Percentiles rank a stretch among this genome's conserved stretches.
phyloP scores from a whole-genome alignment of 2,329 filamentous ascomycete species.

The Aspergillus felis region DNA sequence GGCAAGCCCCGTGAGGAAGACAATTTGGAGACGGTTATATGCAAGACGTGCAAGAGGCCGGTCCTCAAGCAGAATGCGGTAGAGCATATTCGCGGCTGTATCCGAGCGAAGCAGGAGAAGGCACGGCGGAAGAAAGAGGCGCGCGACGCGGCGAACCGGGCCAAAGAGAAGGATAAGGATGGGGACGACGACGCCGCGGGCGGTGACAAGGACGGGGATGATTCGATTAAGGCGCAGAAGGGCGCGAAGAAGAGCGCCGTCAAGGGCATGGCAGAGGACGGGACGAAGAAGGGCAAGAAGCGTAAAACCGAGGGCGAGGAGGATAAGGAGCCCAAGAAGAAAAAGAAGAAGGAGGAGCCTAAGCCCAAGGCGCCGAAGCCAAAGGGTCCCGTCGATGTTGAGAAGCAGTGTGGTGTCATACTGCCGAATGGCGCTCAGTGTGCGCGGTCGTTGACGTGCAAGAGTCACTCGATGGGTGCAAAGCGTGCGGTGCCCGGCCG shows the following conservation, averaged over 20 bases:
- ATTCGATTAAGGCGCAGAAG: conserved; percentile 57
- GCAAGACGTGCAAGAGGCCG: conserved; percentile 92
- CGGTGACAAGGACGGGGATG: conserved; percentile 38
- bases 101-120: conserved; percentile 80
- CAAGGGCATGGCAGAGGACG: conserved; percentile 52
- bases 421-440: conserved; percentile 82
- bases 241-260: conserved; percentile 58
- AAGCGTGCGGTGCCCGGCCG: conserved; percentile 84
- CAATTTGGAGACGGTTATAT: conserved; percentile 71
- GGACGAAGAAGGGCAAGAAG: conserved; percentile 66
- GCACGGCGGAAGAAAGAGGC: conserved; percentile 73
- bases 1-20: conserved; percentile 82
- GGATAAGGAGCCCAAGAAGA: conserved; percentile 80
- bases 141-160: conserved; percentile 64
- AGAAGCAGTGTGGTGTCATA: conserved; percentile 86
- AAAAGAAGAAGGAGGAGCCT: conserved; percentile 93
- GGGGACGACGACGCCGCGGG: conserved; percentile 44
- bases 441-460: conserved; percentile 85
- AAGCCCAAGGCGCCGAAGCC: conserved; percentile 80
- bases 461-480: conserved; percentile 91
- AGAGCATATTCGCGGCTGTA: conserved; percentile 76
- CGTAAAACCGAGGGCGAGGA: conserved; percentile 65
- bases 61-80: conserved; percentile 71
- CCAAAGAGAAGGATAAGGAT: conserved; percentile 48
- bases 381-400: conserved; percentile 90